phyloP scores from a whole-genome alignment of 192 early-diverging fungal genomes.

The Backusella luteola region DNA sequence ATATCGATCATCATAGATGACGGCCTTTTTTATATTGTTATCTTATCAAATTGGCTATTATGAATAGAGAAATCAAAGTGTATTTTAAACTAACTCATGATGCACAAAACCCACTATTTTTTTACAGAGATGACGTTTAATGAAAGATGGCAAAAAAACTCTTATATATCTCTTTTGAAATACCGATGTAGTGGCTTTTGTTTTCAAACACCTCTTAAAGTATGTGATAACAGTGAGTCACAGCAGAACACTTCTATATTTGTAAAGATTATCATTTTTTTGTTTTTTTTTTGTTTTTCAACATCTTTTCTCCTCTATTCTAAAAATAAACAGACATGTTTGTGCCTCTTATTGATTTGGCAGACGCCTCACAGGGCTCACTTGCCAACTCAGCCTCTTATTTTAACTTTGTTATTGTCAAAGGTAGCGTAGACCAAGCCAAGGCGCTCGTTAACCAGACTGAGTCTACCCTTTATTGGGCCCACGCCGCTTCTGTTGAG shows the following conservation, averaged over 20 bases:
- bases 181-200: neutral
- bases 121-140: no score
- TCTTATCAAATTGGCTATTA: no score
- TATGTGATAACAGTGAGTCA: neutral
- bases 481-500: slow-evolving; percentile 37
- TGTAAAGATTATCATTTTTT: neutral
- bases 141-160: no score
- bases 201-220: neutral
- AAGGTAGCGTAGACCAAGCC: slow-evolving; percentile 10
- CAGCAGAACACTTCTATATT: neutral
- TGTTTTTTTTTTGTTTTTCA: neutral
- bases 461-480: slow-evolving; percentile 40
- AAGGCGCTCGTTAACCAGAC: slow-evolving; percentile 7
- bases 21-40: no score
- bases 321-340: slow-evolving; percentile 12
- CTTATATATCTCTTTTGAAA: no score
- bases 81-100: no score
- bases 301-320: neutral
- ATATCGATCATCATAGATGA: no score
- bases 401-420: slow-evolving; percentile 14
- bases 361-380: neutral
- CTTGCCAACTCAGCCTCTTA: slow-evolving; percentile 10
- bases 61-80: no score
- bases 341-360: slow-evolving; percentile 17
- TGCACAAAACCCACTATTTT: no score